Conservation (phyloP, 768 basidiomycete species). For the Cystofilobasidium macerans region DNA sequence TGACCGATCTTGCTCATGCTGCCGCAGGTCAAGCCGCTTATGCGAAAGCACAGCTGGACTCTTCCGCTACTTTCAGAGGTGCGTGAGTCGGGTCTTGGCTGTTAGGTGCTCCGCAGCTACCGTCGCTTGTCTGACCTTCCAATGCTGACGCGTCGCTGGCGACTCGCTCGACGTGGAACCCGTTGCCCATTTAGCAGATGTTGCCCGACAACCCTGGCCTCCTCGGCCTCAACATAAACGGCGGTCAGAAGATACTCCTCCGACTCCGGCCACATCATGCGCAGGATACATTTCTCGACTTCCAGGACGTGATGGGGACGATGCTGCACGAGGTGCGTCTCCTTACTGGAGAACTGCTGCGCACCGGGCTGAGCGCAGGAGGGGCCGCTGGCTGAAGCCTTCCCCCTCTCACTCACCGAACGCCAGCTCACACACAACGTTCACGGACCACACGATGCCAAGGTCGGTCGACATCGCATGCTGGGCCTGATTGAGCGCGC, state of each 20-base stretch:
- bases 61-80: slow-evolving; percentile 42
- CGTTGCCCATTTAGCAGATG: slow-evolving; percentile 45
- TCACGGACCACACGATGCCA: slow-evolving; percentile 73
- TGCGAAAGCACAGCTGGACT: slow-evolving; percentile 72
- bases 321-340: slow-evolving; percentile 75
- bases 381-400: too few species aligned
- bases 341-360: background rate
- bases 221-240: slow-evolving; percentile 56
- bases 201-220: slow-evolving; percentile 64
- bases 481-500: too few species aligned
- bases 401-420: background rate
- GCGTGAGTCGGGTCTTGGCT: too few species aligned
- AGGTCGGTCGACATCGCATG: too few species aligned
- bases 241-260: slow-evolving; percentile 69
- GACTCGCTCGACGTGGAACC: background rate
- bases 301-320: slow-evolving; percentile 63
- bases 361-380: background rate
- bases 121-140: slow-evolving; percentile 9
- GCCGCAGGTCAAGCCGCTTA: slow-evolving; percentile 85
- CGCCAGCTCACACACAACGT: slow-evolving; percentile 73
- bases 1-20: slow-evolving; percentile 14
- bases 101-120: slow-evolving; percentile 26
- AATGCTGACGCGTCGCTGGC: slow-evolving; percentile 30
- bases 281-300: slow-evolving; percentile 59
- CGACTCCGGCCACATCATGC: slow-evolving; percentile 62